Evolutionary conservation across 2,329 filamentous ascomycete genomes (phyloP).

Genomic region (Bipolaris victoriae): DNA sequence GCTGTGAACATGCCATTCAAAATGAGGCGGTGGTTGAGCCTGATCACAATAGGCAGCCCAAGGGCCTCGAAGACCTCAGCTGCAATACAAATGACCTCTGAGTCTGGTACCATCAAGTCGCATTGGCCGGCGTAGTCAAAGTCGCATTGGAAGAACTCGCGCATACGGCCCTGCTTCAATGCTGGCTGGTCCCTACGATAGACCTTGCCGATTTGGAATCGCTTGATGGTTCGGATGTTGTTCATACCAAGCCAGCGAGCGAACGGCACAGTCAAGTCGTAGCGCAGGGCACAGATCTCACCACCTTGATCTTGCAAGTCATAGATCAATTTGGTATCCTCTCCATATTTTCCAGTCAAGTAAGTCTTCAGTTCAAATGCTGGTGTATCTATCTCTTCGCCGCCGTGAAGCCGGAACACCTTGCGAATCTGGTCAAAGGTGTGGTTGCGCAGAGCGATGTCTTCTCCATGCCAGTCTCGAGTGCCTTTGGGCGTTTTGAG

Average conservation of each 20-base stretch:
- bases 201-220: conserved; percentile 93
- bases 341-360: conserved; percentile 84
- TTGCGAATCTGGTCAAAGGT: conserved; percentile 23
- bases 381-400: conserved; percentile 47
- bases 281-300: conserved; percentile 80
- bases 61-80: conserved; percentile 81
- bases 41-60: conserved; percentile 77
- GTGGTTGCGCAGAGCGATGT: conserved; percentile 22
- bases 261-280: conserved; percentile 86
- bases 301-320: conserved; percentile 85
- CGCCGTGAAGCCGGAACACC: conserved; percentile 27
- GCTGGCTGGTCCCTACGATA: conserved; percentile 75
- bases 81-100: conserved; percentile 80
- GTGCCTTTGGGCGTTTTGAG: conserved; percentile 88
- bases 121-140: conserved; percentile 89
- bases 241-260: conserved; percentile 93
- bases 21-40: conserved; percentile 90
- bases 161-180: conserved; percentile 86
- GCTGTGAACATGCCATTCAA: conserved; percentile 87
- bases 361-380: conserved; percentile 87
- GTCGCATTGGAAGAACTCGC: conserved; percentile 95
- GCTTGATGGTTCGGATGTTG: conserved; percentile 79
- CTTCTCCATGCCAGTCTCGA: conserved; percentile 65
- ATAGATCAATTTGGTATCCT: conserved; percentile 89
- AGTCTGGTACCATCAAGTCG: conserved; percentile 88